Conservation (phyloP, 257 asterid species). For the Fraxinus anomala region DNA sequence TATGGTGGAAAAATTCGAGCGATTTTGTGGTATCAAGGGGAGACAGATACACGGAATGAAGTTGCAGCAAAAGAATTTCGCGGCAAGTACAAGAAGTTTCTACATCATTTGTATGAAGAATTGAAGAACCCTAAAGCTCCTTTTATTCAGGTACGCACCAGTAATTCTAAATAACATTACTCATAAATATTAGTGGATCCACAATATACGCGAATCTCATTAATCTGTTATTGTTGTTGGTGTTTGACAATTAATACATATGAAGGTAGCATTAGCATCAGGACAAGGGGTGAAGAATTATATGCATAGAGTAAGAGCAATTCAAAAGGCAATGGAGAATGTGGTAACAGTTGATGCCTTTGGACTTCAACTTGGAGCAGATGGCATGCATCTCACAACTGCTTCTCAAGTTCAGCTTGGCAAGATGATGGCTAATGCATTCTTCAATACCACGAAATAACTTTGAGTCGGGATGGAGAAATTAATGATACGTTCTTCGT, state of each 20-base stretch:
- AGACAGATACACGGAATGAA: constrained; percentile 26
- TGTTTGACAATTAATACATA: background rate
- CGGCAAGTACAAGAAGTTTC: background rate
- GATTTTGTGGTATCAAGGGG: constrained; percentile 53
- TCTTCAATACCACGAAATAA: background rate
- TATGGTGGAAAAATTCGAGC: constrained; percentile 37
- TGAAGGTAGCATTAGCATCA: constrained; percentile 24
- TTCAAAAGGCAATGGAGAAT: background rate
- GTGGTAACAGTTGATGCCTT: constrained; percentile 20
- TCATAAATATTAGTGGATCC: too few relatives aligned
- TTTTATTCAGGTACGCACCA: constrained; percentile 19
- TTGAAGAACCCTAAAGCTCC: constrained; percentile 16
- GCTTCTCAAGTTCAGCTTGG: constrained; percentile 15
- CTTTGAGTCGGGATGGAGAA: too few relatives aligned
- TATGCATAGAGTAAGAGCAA: background rate
- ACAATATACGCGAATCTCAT: too few relatives aligned
- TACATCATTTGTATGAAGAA: constrained; percentile 3
- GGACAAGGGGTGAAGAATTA: constrained; percentile 14
- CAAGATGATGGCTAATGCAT: constrained; percentile 20
- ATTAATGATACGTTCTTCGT: too few relatives aligned
- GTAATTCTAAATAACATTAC: too few relatives aligned
- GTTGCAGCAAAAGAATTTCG: background rate
- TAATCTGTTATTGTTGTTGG: background rate
- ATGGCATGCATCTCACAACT: constrained; percentile 23
- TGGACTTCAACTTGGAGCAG: constrained; percentile 14